Evolutionary conservation across 2,329 filamentous ascomycete species (phyloP), one percentile per base, ranked within the genome.

Genomic region (Neoarthrinium moseri): DNA sequence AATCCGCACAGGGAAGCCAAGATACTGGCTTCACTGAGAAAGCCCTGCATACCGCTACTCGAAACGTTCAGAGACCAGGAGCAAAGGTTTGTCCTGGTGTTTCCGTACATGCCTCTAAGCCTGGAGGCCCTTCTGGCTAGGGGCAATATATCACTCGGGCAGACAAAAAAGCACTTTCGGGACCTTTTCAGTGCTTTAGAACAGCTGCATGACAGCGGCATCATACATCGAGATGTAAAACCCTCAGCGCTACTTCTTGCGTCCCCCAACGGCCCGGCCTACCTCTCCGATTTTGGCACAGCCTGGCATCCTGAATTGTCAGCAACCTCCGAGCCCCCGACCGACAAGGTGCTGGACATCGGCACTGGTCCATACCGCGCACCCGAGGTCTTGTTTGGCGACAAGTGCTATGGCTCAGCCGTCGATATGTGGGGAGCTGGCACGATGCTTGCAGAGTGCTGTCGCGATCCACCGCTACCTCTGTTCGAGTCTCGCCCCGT

Each of bases 221-320:
- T 99, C 47, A 86, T 99, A 45, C 94, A 99, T 64, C 84, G 94
- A 46, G 94, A 99, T 61, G 73, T 99, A 61, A 99, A 99, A 61
- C 94, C 94, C 1, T 91, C 90, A 0, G 95, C 96, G 43, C 78
- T 99, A 27, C 73, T 96, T 7, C 76, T 96, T 36, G 71, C 77
- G 33, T 81, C 84, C 0, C 70, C 78, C 0, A 71, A 77, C 5
- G 88, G 87, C 0, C 87, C 89, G 4, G 89, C 88, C 4, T 87
- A 84, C 55, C 75, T 99, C 3, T 83, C 89, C 27, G 94, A 99
- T 65, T 97, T 99, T 69, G 92, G 94, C 41, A 95, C 94, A 30
- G 83, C 91, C 7, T 96, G 91, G 91, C 83, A 86, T 54, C 80
- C 86, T 3, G 65, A 74, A 10, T 57, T 78, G 48, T 75, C 81